Percentiles rank a stretch among this genome's conserved stretches.
Evolutionary conservation across 202 grass and related monocot species (phyloP).

Genomic region (Zizania palustris): DNA sequence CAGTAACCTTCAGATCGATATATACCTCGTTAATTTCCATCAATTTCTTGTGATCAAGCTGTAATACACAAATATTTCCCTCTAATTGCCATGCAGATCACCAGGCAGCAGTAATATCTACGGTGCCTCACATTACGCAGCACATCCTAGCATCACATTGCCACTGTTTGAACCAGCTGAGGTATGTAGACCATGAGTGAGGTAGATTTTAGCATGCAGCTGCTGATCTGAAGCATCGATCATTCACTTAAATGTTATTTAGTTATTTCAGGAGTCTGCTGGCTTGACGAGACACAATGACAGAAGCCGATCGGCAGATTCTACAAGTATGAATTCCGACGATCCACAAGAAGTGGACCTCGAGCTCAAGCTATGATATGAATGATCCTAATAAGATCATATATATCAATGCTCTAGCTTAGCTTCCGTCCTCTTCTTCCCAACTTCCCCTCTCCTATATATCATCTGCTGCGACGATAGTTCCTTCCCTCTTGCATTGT

Average conservation of each 20-base stretch:
- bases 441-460: conserved; percentile 19
- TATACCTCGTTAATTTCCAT: background rate
- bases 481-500: conserved; percentile 49
- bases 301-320: conserved; percentile 54
- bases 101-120: conserved; percentile 46
- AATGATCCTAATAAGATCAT: conserved; percentile 36
- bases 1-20: background rate
- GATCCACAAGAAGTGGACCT: conserved; percentile 61
- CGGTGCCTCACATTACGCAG: conserved; percentile 30
- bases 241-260: conserved; percentile 2
- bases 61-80: no score
- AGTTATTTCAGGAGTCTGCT: conserved; percentile 47
- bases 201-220: conserved; percentile 5
- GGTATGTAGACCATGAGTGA: conserved; percentile 38
- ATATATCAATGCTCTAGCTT: background rate
- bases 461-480: conserved; percentile 33
- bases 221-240: conserved; percentile 1
- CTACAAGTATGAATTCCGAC: conserved; percentile 49
- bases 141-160: conserved; percentile 46
- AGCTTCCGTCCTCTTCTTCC: background rate
- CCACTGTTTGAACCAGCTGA: conserved; percentile 60
- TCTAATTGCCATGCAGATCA: conserved; percentile 41
- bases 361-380: conserved; percentile 74
- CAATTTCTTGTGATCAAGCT: background rate
- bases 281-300: conserved; percentile 48